phyloP scores from a whole-genome alignment of 2,329 filamentous ascomycete species.

The Colletotrichum sojae region DNA sequence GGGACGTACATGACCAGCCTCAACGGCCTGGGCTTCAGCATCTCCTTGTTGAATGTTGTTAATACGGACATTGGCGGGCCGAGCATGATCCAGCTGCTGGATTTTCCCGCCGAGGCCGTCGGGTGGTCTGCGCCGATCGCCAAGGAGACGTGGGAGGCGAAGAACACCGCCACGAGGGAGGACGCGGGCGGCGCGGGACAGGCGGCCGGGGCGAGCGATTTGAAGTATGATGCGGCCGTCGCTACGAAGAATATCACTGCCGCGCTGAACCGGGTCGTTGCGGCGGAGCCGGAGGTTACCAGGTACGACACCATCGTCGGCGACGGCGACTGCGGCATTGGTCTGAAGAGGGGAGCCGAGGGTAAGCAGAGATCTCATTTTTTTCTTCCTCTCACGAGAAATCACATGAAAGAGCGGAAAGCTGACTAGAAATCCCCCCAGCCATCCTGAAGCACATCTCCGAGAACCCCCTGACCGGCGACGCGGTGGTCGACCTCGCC shows the following conservation, averaged over 20 bases:
- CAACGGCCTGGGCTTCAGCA: conserved; percentile 82
- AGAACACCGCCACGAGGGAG: conserved; percentile 63
- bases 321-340: conserved; percentile 91
- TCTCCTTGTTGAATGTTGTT: conserved; percentile 77
- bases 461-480: conserved; percentile 61
- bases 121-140: conserved; percentile 78
- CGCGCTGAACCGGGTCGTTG: conserved; percentile 74
- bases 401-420: not conserved
- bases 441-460: conserved; percentile 67
- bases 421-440: conserved; percentile 47
- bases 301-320: conserved; percentile 86
- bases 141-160: conserved; percentile 74
- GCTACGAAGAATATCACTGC: conserved; percentile 67
- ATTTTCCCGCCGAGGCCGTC: conserved; percentile 77
- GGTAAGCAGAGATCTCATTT: conserved; percentile 54
- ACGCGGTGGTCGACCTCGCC: conserved; percentile 67
- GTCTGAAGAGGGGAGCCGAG: conserved; percentile 89
- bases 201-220: conserved; percentile 59
- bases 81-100: conserved; percentile 78
- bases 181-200: conserved; percentile 50
- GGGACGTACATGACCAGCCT: conserved; percentile 86
- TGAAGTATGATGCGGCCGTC: conserved; percentile 66
- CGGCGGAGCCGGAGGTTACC: conserved; percentile 79
- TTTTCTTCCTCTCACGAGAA: not conserved
- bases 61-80: conserved; percentile 70